Percentiles rank a stretch among this genome's conserved stretches.
phyloP scores from a whole-genome alignment of 1,139 yeast species.

The Debaryomyces sp. region DNA sequence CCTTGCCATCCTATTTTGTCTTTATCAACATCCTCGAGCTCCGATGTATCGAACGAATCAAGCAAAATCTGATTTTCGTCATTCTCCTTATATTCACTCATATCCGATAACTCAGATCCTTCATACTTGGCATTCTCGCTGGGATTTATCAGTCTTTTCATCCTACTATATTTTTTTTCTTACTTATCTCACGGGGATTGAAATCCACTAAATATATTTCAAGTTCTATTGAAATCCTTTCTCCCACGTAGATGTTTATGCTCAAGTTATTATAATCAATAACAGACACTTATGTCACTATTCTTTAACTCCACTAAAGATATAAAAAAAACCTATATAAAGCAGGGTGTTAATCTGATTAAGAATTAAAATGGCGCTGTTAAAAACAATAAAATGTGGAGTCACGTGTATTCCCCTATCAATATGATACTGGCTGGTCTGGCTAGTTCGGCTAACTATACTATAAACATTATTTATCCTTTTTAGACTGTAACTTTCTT shows the following conservation, averaged over 20 bases:
- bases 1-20: constrained; percentile 3
- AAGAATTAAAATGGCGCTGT: constrained; percentile 3
- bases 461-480: constrained; percentile 5
- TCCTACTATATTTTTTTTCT: neutral
- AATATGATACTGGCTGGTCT: constrained; percentile 9
- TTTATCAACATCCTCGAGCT: constrained; percentile 9
- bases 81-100: constrained; percentile 12
- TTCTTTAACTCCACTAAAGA: neutral
- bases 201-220: neutral
- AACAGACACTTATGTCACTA: neutral
- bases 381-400: neutral
- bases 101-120: constrained; percentile 11
- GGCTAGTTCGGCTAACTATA: constrained; percentile 10
- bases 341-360: neutral
- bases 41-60: constrained; percentile 14
- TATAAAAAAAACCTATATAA: neutral
- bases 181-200: neutral
- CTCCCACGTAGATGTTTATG: neutral
- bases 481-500: constrained; percentile 2
- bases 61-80: constrained; percentile 12
- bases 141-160: neutral
- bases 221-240: neutral
- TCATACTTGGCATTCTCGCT: neutral
- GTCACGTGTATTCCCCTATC: constrained; percentile 10
- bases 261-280: neutral